Evolutionary conservation across 345 rosid species (phyloP).

Genomic region (Salix viminalis): DNA sequence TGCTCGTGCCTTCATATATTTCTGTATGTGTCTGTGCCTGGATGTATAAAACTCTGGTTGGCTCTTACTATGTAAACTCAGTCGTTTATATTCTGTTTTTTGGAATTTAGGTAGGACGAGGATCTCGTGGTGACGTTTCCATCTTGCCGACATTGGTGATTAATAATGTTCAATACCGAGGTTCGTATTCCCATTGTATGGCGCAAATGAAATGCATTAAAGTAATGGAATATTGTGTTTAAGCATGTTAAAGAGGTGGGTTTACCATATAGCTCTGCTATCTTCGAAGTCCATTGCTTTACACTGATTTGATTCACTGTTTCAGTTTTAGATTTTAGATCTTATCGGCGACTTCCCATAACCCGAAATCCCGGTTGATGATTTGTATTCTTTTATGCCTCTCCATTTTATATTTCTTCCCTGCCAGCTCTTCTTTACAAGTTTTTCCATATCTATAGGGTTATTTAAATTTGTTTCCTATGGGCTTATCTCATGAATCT

Average conservation of each 20-base stretch:
- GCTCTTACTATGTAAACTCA: neutral
- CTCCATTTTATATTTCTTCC: neutral
- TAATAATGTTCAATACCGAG: slow-evolving; percentile 81
- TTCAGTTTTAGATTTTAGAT: neutral
- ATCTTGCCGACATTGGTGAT: slow-evolving; percentile 84
- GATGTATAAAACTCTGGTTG: neutral
- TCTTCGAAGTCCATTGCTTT: too few relatives aligned
- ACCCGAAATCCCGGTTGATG: neutral
- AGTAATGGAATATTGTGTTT: neutral
- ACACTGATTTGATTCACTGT: neutral
- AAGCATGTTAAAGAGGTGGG: neutral
- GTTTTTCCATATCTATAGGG: too few relatives aligned
- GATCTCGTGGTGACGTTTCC: slow-evolving; percentile 85
- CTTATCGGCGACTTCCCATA: neutral
- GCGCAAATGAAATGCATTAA: neutral
- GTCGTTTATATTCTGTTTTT: neutral
- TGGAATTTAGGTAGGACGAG: slow-evolving; percentile 62
- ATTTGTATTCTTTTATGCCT: neutral
- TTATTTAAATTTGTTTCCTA: neutral
- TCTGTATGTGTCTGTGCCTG: neutral
- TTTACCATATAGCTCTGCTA: neutral
- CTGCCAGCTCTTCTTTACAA: neutral
- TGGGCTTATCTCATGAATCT: too few relatives aligned
- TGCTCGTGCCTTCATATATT: neutral
- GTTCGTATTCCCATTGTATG: slow-evolving; percentile 24